These are phyloP conservation scores for Gentiana macrophylla DNA, from an alignment of 257 asterid species.

Conservation along the genomic window DNA sequence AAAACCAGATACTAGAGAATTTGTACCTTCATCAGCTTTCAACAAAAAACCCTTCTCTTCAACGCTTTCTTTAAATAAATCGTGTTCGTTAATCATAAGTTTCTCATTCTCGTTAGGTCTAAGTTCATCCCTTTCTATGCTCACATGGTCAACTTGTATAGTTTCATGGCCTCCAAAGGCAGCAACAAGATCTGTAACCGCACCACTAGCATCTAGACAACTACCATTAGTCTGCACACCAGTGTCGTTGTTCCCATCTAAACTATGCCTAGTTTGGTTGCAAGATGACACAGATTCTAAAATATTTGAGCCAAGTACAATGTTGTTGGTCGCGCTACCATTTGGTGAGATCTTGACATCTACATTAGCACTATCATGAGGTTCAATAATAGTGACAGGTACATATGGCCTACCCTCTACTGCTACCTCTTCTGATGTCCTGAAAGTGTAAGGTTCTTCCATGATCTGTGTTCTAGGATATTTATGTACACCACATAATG, in stretches of 20 bases:
- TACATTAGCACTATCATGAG: slow-evolving; percentile 23
- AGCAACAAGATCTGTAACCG: slow-evolving; percentile 18
- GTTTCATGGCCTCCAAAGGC: slow-evolving; percentile 18
- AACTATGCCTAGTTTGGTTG: slow-evolving; percentile 28
- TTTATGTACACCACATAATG: slow-evolving; percentile 21
- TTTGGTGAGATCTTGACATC: slow-evolving; percentile 21
- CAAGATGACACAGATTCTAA: slow-evolving; percentile 59
- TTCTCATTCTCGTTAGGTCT: slow-evolving; percentile 18
- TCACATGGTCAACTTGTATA: slow-evolving; percentile 23
- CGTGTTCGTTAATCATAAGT: slow-evolving; percentile 19
- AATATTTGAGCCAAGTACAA: slow-evolving; percentile 24
- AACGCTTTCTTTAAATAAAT: slow-evolving; percentile 29
- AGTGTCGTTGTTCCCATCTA: slow-evolving; percentile 33
- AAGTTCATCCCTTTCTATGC: slow-evolving; percentile 29
- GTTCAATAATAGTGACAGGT: slow-evolving; percentile 26
- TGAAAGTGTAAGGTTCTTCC: slow-evolving; percentile 24
- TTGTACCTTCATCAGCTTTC: slow-evolving; percentile 26
- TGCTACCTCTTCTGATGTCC: slow-evolving; percentile 21
- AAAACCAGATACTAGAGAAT: slow-evolving; percentile 25
- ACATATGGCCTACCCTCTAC: slow-evolving; percentile 23
- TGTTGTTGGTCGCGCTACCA: slow-evolving; percentile 24
- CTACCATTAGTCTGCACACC: slow-evolving; percentile 24
- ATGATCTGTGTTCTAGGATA: slow-evolving; percentile 21
- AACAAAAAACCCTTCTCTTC: slow-evolving; percentile 26
- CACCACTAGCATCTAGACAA: slow-evolving; percentile 28